Evolutionary conservation across 257 asterid genomes (phyloP), one percentile per base, ranked within the genome.

Genomic region (Craterostigma plantagineum): DNA sequence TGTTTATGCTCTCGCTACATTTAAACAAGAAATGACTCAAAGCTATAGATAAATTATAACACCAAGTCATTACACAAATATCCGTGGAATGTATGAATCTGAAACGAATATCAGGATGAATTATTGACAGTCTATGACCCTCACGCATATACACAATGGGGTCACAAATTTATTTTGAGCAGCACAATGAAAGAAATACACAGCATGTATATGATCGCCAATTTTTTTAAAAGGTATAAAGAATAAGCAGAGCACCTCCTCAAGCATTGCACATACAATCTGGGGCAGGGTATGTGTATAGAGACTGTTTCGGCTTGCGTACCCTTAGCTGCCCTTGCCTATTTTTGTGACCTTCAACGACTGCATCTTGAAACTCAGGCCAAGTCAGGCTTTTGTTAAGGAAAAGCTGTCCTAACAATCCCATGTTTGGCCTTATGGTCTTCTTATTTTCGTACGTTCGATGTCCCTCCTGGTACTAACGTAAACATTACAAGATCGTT

Each of bases 381-480:
- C 98, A 87, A 33, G 40, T 65, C 57, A 76, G 46, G 57, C 46
- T 87, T 71, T 82, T 82, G 62, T 79, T 87, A 70, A 76, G 51
- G 82, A 87, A 87, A 37, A 79, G 79, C 55, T 70, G 95, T 14
- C 98, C 98, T 48, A 82, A 46, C 23, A 87, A 56, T 18, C 73
- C 86, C 98, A 87, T 87, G 64, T 76, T 87, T 0, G 98, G 98
- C 72, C 95, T 65, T 64, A 87, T 70, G 10, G 93, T 82, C 77
- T 82, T 83, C 71, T 41, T 42, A 62, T 75, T 79, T 36, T 61
- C 68, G 18, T 79, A 83, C 0, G 92, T 79, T 23, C 95, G 70
- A 44, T 79, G 95, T 1, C 93, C 95, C 18, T 64, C 83, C 95
- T 83, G 73, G 7, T 16, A 39, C 39, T 23, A 11, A 40, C 45